phyloP scores from a whole-genome alignment of 805 yeast genomes.

The Candida chilensis region DNA sequence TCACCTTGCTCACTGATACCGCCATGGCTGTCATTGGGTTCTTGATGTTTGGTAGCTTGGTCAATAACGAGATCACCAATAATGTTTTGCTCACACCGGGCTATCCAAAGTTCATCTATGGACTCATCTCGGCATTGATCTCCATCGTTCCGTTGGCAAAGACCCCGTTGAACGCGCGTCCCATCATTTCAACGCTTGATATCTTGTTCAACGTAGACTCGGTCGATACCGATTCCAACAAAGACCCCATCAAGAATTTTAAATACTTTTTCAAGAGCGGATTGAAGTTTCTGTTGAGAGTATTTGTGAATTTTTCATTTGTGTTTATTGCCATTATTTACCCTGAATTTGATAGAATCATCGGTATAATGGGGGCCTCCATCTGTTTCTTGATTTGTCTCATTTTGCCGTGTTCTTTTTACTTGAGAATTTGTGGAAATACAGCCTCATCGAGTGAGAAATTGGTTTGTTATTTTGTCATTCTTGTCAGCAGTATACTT shows the following conservation, averaged over 20 bases:
- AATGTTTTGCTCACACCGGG: constrained; percentile 32
- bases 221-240: constrained; percentile 2
- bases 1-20: constrained; percentile 51
- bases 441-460: constrained; percentile 30
- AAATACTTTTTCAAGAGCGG: constrained; percentile 1
- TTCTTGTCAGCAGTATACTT: constrained; percentile 32
- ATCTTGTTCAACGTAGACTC: constrained; percentile 27
- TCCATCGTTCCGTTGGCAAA: constrained; percentile 82
- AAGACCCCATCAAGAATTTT: constrained; percentile 4
- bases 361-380: constrained; percentile 76
- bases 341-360: constrained; percentile 74
- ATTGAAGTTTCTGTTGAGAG: constrained; percentile 15
- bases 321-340: constrained; percentile 53
- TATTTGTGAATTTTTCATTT: constrained; percentile 45
- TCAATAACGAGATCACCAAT: constrained; percentile 44
- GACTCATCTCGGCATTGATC: constrained; percentile 54
- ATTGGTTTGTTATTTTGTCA: constrained; percentile 28
- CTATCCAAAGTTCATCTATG: constrained; percentile 38
- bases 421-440: constrained; percentile 43
- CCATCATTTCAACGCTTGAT: constrained; percentile 68
- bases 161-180: constrained; percentile 76
- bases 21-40: constrained; percentile 61
- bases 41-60: constrained; percentile 42
- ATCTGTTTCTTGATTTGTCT: constrained; percentile 75
- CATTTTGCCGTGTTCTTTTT: constrained; percentile 69